Base-by-base conservation (phyloP, 208 protist species). In the Acanthamoeba lenticulata region DNA sequence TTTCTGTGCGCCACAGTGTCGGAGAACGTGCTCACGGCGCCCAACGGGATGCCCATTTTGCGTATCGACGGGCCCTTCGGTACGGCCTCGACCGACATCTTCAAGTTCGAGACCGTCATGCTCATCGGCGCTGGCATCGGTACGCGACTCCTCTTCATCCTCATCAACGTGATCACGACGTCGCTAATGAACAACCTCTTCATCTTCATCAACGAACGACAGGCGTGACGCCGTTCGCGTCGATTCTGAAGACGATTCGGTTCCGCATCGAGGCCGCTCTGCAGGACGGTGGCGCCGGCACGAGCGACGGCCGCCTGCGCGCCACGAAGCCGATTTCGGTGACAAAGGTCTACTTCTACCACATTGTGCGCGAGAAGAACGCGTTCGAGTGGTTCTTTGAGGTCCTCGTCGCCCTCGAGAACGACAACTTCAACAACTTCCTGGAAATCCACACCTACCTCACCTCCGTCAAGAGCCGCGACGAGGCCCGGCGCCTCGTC, bases 1-100 rank as follows among this genome's bases (percentile, higher is more conserved):
- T n/a, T n/a, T n/a, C n/a, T 69, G 27, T 7, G 60, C 60, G 60
- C 47, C 27, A 1, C 29, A 85, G 74, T 85, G 40, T 38, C 74
- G 21, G 93, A 96, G 21, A 94, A 95, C 60, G 34, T 95, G 36
- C 69, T 95, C 34, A 93, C 74, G 42, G 90, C 85, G 9, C 93
- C 94, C 40, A 89, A 95, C 90, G 94, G 94, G n/a, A 83, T 67
- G 24, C 92, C 94, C 32, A 95, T 96, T 24, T 44, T 97, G 6
- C 57, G 67, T 47, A 94, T 98, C 19, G 96, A 98, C 62, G 97
- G 97, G n/a, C 97, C 97, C 44, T 98, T 97, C 94, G 97, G 97
- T 57, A 95, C 96, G 13, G 81, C 97, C n/a, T 95, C 95, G 7
- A 96, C 97, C 49, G 96, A 98, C 17, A 11, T 60, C 52, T 60